These are phyloP conservation scores for Podospora pseudopauciseta DNA, from an alignment of 495 filamentous ascomycete genomes.

Conservation along the genomic window DNA sequence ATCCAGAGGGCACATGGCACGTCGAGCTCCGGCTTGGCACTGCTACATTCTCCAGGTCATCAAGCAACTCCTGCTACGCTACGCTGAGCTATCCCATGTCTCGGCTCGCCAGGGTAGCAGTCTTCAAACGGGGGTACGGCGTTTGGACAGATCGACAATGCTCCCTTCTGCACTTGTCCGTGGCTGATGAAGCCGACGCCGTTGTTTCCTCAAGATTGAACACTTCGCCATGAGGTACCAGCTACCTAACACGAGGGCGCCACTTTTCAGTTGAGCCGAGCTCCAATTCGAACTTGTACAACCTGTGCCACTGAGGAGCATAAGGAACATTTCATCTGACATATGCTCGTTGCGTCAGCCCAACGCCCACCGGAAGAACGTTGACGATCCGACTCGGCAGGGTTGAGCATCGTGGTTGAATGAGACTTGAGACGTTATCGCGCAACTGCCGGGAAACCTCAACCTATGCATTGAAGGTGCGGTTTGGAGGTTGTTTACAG, in stretches of 20 bases:
- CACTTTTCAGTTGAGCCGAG: background rate
- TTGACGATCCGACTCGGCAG: background rate
- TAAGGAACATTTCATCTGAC: background rate
- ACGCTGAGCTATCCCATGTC: conserved; percentile 7
- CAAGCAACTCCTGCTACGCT: background rate
- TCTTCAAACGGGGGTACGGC: background rate
- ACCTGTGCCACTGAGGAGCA: background rate
- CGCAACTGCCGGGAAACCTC: background rate
- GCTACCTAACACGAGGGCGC: background rate
- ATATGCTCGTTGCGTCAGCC: no score
- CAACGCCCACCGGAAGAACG: background rate
- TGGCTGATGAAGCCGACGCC: background rate
- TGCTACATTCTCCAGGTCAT: conserved; percentile 7
- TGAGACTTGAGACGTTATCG: background rate
- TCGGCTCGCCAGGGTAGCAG: conserved; percentile 2
- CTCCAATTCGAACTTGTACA: background rate
- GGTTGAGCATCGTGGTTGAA: background rate
- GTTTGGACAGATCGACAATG: conserved; percentile 11
- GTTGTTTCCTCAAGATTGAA: background rate
- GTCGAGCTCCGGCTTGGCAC: conserved; percentile 8
- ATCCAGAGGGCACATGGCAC: conserved; percentile 5
- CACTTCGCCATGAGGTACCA: no score
- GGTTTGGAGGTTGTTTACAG: background rate
- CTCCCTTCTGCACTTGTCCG: background rate
- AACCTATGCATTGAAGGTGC: background rate